These are phyloP conservation scores for Thalassiosira pacifica DNA, from an alignment of 352 stramenopile genomes.

Conservation along the genomic window DNA sequence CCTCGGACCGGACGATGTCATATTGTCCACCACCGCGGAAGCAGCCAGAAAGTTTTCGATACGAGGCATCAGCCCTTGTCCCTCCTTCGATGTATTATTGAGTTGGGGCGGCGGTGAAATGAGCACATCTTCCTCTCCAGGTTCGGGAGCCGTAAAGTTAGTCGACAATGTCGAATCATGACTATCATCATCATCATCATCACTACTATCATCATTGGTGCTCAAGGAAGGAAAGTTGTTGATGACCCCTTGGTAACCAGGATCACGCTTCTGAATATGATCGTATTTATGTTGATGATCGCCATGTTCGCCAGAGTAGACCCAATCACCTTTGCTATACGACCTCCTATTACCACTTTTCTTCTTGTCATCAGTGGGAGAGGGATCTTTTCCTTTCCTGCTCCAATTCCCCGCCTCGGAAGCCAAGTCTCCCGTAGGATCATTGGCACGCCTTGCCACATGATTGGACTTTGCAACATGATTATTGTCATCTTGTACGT, in stretches of 20 bases:
- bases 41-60: too few species aligned
- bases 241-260: slow-evolving; percentile 1
- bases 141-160: background rate
- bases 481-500: too few species aligned
- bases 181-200: slow-evolving; percentile 7
- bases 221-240: background rate
- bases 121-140: slow-evolving; percentile 4
- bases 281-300: background rate
- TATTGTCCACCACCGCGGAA: too few species aligned
- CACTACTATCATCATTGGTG: background rate
- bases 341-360: background rate
- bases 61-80: background rate
- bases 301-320: slow-evolving; percentile 3
- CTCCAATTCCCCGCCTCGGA: background rate
- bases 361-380: slow-evolving; percentile 4
- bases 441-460: background rate
- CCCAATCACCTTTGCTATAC: slow-evolving; percentile 2
- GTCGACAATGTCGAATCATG: slow-evolving; percentile 33
- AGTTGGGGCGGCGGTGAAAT: background rate
- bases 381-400: slow-evolving; percentile 42
- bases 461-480: too few species aligned
- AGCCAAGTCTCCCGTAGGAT: background rate
- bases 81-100: background rate
- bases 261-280: too few species aligned
- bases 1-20: too few species aligned